These are phyloP conservation scores for Microbotryum saponariae DNA, from an alignment of 1,284 basidiomycete genomes.

Conservation along the genomic window DNA sequence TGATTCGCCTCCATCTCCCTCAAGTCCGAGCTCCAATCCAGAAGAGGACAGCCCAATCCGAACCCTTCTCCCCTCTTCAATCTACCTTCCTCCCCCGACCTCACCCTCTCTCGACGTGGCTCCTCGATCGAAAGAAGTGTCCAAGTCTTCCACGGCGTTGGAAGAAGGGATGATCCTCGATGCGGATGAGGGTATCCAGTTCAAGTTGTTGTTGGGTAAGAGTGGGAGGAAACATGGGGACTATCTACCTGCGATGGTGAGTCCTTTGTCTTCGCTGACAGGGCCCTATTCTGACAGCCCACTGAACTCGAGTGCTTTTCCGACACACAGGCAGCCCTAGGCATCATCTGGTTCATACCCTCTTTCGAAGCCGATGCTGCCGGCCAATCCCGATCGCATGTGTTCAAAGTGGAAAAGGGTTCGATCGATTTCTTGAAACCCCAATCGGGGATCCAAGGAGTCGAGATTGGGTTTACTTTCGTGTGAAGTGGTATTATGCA, in stretches of 20 bases:
- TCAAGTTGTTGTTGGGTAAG: slow-evolving; percentile 38
- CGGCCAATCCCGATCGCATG: slow-evolving; percentile 30
- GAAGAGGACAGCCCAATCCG: neutral
- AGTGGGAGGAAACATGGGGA: slow-evolving; percentile 38
- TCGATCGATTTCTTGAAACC: slow-evolving; percentile 39
- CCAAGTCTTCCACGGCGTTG: neutral
- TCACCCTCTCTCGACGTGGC: neutral
- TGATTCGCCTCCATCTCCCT: neutral
- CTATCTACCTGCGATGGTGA: slow-evolving; percentile 35
- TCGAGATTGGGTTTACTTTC: slow-evolving; percentile 35
- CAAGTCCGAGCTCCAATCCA: neutral
- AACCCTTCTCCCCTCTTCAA: neutral
- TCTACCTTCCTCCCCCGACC: too few species aligned
- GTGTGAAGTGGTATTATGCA: too few species aligned
- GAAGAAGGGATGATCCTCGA: slow-evolving; percentile 27
- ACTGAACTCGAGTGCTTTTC: neutral
- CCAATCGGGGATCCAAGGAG: slow-evolving; percentile 35
- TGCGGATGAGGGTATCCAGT: slow-evolving; percentile 38
- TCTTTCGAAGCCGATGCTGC: slow-evolving; percentile 38
- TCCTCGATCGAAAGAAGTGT: neutral
- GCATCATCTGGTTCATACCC: slow-evolving; percentile 41
- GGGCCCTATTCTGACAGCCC: too few species aligned
- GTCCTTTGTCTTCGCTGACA: neutral
- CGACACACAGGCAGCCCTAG: slow-evolving; percentile 31
- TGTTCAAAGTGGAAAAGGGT: slow-evolving; percentile 1